Evolutionary conservation across 805 yeast genomes (phyloP).

Genomic region (Wickerhamiella alocasiicola): DNA sequence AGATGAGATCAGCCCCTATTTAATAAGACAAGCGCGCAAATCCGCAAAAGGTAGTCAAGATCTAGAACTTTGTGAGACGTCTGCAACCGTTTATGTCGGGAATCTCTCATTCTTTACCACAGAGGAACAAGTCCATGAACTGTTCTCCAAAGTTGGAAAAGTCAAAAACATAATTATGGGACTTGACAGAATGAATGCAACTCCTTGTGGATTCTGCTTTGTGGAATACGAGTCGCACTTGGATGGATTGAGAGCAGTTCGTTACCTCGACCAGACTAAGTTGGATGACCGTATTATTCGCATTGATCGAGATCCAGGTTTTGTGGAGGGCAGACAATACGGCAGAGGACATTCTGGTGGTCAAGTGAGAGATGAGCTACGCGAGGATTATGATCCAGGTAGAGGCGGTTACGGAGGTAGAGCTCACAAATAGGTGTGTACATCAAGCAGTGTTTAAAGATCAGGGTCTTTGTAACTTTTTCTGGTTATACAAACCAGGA

Average conservation of each 20-base stretch:
- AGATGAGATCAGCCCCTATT: constrained; percentile 28
- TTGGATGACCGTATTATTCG: constrained; percentile 72
- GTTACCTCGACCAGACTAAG: constrained; percentile 67
- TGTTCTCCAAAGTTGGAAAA: constrained; percentile 64
- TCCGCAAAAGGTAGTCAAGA: constrained; percentile 35
- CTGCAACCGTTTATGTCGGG: constrained; percentile 82
- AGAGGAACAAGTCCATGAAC: constrained; percentile 85
- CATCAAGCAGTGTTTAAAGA: too few relatives aligned
- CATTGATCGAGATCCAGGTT: constrained; percentile 93
- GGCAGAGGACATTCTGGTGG: constrained; percentile 93
- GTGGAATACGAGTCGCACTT: constrained; percentile 58
- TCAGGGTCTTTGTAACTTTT: too few relatives aligned
- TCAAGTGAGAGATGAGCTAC: constrained; percentile 63
- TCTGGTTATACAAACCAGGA: too few relatives aligned
- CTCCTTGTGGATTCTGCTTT: constrained; percentile 96
- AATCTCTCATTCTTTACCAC: constrained; percentile 81
- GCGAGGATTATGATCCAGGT: constrained; percentile 34
- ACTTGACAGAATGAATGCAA: constrained; percentile 72
- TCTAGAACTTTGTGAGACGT: constrained; percentile 49
- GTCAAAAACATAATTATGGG: constrained; percentile 86
- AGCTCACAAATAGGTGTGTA: constrained; percentile 9
- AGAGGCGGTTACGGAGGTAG: constrained; percentile 33
- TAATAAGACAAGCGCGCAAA: constrained; percentile 26
- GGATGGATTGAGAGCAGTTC: constrained; percentile 72
- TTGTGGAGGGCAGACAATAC: constrained; percentile 87